Evolutionary conservation across 1,139 yeast genomes (phyloP), one percentile per base, ranked within the genome.

Genomic region (Blastobotrys raffinosifermentans): DNA sequence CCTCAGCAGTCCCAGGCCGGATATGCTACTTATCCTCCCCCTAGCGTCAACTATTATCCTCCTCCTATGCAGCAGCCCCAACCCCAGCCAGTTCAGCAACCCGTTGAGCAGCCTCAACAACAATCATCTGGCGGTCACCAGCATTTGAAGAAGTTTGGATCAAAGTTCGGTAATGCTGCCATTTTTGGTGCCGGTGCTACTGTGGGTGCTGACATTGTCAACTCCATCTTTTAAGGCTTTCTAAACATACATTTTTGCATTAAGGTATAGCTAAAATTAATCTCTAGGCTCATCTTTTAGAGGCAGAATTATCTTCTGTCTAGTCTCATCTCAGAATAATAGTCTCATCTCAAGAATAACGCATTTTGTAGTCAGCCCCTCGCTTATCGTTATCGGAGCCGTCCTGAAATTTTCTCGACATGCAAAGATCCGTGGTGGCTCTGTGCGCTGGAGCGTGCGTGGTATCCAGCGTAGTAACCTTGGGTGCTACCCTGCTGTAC

Each of bases 161-260:
- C 84, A 41, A 81, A 84, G 61, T 67, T 89, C 38, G 96, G 96
- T 38, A 80, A 86, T 51, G 96, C 96, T 4, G 94, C 94, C 19
- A 77, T 89, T 43, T 89, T 86, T 50, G 97, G 97, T 62, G 97
- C 96, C 15, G 98, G 98, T 69, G 96, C 97, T 29, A 82, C 96
- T 1, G 70, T 89, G 38, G 97, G 98, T 53, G 73, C 91, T 35
- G 91, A 89, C 55, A 49, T 91, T 39, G 86, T 91, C 46, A 81
- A 89, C 64, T 76, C 87, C 31, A 87, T 89, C 44, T 84, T 87
- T 51, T 86, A 70, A 57, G 8, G 19, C 8, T 19, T 29, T 23
- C 6, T 19, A 19, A 19, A 9, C n/a, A n/a, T n/a, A n/a, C n/a
- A n/a, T n/a, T n/a, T n/a, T n/a, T n/a, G n/a, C n/a, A n/a, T n/a